Evolutionary conservation across 495 filamentous ascomycete species (phyloP), one percentile per base, ranked within the genome.

Genomic region (Tetracladium marchalianum): DNA sequence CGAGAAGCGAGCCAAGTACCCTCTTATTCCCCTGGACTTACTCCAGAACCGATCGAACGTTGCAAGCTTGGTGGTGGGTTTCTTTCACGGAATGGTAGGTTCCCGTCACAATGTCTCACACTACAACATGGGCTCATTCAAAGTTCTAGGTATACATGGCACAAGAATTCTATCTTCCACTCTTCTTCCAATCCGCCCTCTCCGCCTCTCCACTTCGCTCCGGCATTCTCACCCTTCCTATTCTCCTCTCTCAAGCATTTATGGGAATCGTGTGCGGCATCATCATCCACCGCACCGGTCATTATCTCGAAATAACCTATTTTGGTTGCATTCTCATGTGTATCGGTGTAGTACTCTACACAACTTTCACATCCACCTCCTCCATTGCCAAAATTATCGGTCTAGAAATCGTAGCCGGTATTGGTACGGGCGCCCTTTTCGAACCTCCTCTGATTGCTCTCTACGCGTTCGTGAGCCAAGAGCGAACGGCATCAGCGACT

Each of bases 151-250:
- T 46, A 11, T 16, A 34, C 19, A 46, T 46, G 22, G 27, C 35
- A 15, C 38, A 31, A 27, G 32, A 42, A 22, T 87, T 80, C 62
- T 82, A 83, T 68, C 65, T 94, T 17, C 87, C 60, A 74, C 81
- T 93, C 50, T 95, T 84, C 81, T 87, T 90, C 63, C 86, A 92
- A 63, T 76, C 76, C 10, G 78, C 80, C 37, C 68, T 78, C 49
- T 70, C 69, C 12, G 68, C 68, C 11, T 68, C 67, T 12, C 73
- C 80, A 5, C 58, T 72, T 12, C 62, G 73, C 56, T 86, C 81
- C 0, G 88, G 89, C 16, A 81, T 93, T 58, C 76, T 78, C 61
- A 76, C 75, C 11, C 56, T 84, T 7, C 77, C 80, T 0, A 66
- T 77, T 34, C 69, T 73, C 11, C 45, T 80, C 11, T 64, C 64